Base-by-base conservation (phyloP, 257 asterid species). In the Solanum virginianum region DNA sequence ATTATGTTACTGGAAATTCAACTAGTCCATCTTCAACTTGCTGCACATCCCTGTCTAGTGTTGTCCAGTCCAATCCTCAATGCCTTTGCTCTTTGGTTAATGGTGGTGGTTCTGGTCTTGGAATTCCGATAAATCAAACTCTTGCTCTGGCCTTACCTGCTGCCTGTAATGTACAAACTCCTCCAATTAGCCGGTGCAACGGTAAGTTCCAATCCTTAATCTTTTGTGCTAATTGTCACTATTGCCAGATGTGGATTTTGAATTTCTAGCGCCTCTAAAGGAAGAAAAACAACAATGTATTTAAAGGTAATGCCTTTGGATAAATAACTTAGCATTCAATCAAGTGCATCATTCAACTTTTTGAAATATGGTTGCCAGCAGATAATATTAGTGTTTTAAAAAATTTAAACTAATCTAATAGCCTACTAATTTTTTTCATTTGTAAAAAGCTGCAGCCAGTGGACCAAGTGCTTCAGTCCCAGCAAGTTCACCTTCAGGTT, bases 61-160 rank as follows among this genome's bases (percentile, higher is more conserved):
- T 89, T 10, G 92, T 90, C n/a, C 87, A 79, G 41, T 86, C 93
- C 11, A 91, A 88, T 85, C 94, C 93, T 0, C 88, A 29, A 29
- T 92, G 94, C 45, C 90, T 92, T n/a, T 92, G 94, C 66, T 85
- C 89, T 18, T 85, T 89, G 59, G 84, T 92, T 6, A 89, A 84
- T 11, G 88, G 88, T 3, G 85, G 84, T 12, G 80, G 89, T 74
- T 87, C 89, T 24, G 47, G 90, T 13, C 65, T 86, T 7, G 94
- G 92, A 11, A 16, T 88, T 54, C 16, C 86, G 47, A 80, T 90
- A 68, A 92, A 92, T 59, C 91, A 89, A 68, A 91, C 95, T 87
- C 91, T 89, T 20, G 95, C 95, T 29, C 56, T 87, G 54, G 88
- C 89, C 2, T 84, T 92, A 62, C 94, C 95, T n/a, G 86, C 80